Base-by-base conservation (phyloP, 2,329 filamentous ascomycete species). In the Alternaria consortialis region DNA sequence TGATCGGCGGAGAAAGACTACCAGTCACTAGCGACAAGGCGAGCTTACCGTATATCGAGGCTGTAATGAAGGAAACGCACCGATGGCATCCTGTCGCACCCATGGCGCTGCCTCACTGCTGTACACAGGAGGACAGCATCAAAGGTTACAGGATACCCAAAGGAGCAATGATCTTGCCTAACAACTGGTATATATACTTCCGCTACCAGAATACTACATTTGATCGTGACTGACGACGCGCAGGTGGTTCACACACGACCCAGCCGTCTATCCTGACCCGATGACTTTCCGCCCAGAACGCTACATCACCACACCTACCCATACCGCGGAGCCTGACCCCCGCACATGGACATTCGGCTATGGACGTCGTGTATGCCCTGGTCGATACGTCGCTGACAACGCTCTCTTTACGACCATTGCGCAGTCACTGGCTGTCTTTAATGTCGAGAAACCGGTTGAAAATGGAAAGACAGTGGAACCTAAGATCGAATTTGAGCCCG, bases 11-110 rank as follows among this genome's bases (percentile, higher is more conserved):
- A 7, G 72, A 75, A 25, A 74, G 84, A 13, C 72, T 87, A 0
- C 85, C 85, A 0, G 75, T 71, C 1, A 81, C 83, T 47, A 75
- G 80, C 3, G 85, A 87, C 61, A 76, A 81, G 15, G 74, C 78
- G 0, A 72, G 69, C 3, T 69, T 88, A 39, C 70, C 71, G 15
- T 80, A 80, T 47, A 72, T 79, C 34, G 65, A 72, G 6, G 74
- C 74, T 1, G 61, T 78, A 0, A 64, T 79, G 8, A 72, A 76
- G 0, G 80, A 83, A 2, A 83, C 85, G n/a, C 81, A 87, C 37
- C 80, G 79, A 2, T 78, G 77, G 77, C 73, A 74, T 40, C 74
- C 74, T 2, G 67, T 78, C 31, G 54, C 63, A 1, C 73, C 74
- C 2, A 72, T 79, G 63, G 77, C 66, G 0, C 32, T 79, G 0